Evolutionary conservation across 2,329 filamentous ascomycete species (phyloP), one percentile per base, ranked within the genome.

Genomic region (Paecilomyces fulvus): DNA sequence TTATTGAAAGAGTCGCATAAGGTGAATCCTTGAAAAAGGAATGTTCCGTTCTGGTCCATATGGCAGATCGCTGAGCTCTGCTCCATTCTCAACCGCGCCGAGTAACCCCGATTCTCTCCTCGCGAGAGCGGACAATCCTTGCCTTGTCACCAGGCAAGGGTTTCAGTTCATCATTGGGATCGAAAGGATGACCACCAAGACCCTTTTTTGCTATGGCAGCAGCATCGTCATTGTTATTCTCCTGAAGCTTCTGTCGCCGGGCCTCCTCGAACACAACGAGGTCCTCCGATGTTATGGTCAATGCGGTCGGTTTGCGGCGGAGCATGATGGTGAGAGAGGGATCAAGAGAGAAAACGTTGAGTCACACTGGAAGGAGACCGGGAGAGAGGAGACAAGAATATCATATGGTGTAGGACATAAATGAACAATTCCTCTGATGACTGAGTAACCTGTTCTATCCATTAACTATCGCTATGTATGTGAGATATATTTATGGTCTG

Each of bases 101-200:
- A 51, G 56, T 63, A 37, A 73, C 58, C n/a, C 74, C 73, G 60
- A 78, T 77, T 54, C 76, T 67, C 60, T 78, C 76, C 60, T 78
- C 76, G 3, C 76, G 67, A 17, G 70, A 74, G 37, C 76, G 69
- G 56, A 77, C 72, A 60, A 78, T 77, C 56, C 74, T 67, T 30
- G 76, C 75, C 61, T 77, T 78, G 57, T 79, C 76, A 0, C 75
- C 77, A 1, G 77, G 77, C 49, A 79, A 64, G 14, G 77, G 77
- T 61, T 78, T 79, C 64, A 79, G 60, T 59, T 79, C 77, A 66
- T 79, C 77, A 57, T 73, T 79, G 4, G 77, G 77, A 65, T 79
- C 77, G 49, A 73, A 62, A 8, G 54, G 52, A 20, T 65, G 67
- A 55, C 65, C 67, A 55, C 65, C 67, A 48, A 62, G 58, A 49